phyloP scores from a whole-genome alignment of 495 filamentous ascomycete genomes.

The Lophium mytilinum region DNA sequence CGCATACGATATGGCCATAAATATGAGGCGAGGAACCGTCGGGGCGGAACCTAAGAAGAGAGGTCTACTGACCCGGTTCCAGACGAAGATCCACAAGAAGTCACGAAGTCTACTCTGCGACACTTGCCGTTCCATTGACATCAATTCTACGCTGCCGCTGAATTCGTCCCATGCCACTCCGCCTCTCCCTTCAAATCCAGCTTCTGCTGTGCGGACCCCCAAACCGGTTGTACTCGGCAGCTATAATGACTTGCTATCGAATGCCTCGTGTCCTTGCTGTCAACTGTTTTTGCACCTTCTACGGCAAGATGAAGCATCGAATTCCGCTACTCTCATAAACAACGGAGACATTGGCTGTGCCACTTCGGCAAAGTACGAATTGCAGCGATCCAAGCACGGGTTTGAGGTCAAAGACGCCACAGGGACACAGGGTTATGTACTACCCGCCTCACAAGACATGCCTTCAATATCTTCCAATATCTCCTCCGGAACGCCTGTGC shows the following conservation, averaged over 20 bases:
- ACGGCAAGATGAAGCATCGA: not conserved
- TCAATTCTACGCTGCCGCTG: not conserved
- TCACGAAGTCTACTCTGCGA: not conserved
- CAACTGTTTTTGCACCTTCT: not conserved
- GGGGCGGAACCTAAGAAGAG: not conserved
- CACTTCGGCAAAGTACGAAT: not conserved
- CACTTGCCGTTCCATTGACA: not conserved
- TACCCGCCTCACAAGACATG: not conserved
- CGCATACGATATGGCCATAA: no score
- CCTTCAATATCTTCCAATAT: not conserved
- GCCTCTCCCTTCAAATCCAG: not conserved
- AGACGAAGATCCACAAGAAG: not conserved
- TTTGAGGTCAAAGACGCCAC: not conserved
- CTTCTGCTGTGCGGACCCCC: not conserved
- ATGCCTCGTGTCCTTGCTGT: not conserved
- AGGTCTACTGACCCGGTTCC: not conserved
- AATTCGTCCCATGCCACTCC: not conserved
- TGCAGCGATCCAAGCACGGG: not conserved
- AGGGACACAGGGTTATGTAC: not conserved
- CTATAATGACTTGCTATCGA: not conserved
- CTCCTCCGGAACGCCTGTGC: not conserved
- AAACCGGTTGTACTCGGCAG: not conserved
- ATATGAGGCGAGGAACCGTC: no score
- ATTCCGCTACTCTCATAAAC: not conserved
- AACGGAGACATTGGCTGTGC: not conserved